These are phyloP conservation scores for Nemania abortiva DNA, from an alignment of 2,329 filamentous ascomycete genomes.

Conservation along the genomic window DNA sequence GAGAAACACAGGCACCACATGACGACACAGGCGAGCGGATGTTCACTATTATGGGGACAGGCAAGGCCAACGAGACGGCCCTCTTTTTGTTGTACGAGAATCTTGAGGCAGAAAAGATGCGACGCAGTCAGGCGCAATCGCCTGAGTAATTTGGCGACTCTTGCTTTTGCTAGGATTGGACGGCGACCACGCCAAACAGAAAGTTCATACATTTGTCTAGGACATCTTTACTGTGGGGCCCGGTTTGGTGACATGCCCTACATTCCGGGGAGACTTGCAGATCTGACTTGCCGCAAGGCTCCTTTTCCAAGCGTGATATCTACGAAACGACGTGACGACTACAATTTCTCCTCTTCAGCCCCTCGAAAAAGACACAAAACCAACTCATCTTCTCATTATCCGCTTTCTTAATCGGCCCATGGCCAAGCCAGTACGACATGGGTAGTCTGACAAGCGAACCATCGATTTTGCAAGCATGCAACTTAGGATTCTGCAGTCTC, in stretches of 20 bases:
- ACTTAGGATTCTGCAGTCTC: conserved; percentile 31
- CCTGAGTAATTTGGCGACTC: conserved; percentile 58
- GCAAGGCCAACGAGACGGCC: conserved; percentile 93
- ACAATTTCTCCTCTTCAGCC: conserved; percentile 45
- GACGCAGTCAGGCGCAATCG: conserved; percentile 81
- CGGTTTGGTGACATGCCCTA: conserved; percentile 62
- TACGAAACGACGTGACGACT: conserved; percentile 60
- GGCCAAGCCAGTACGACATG: conserved; percentile 42
- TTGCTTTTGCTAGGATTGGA: conserved; percentile 38
- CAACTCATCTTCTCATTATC: conserved; percentile 45
- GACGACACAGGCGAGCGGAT: conserved; percentile 98
- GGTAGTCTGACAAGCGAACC: conserved; percentile 42
- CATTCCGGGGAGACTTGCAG: conserved; percentile 63
- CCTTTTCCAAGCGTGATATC: conserved; percentile 57
- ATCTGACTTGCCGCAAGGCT: conserved; percentile 75
- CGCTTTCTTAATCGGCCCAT: conserved; percentile 48
- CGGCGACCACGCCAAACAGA: conserved; percentile 47
- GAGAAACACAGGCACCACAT: conserved; percentile 75
- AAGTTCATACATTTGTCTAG: conserved; percentile 52
- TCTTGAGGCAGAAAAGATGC: conserved; percentile 98
- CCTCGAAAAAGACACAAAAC: conserved; percentile 44
- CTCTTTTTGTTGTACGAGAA: conserved; percentile 98
- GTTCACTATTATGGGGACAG: conserved; percentile 99
- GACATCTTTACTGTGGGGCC: conserved; percentile 59
- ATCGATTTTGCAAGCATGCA: conserved; percentile 35